Evolutionary conservation across 441 rosid species (phyloP).

Genomic region (Jatropha multifida): DNA sequence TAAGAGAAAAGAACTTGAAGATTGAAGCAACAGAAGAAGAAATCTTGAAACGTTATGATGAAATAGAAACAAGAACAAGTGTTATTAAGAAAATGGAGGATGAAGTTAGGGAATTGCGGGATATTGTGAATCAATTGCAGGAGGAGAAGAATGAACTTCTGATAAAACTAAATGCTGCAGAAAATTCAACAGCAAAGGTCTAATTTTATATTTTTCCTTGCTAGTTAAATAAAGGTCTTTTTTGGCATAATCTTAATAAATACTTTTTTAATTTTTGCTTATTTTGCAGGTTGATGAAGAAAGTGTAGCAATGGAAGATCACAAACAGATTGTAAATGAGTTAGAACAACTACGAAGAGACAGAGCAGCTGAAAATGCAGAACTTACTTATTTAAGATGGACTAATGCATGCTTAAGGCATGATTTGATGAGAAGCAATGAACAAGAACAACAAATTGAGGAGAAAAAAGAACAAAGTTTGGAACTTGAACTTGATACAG

Average conservation of each 20-base stretch:
- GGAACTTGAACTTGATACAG: constrained; percentile 33
- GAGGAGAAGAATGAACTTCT: constrained; percentile 42
- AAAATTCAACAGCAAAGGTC: constrained; percentile 36
- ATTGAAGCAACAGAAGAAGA: constrained; percentile 40
- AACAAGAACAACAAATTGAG: constrained; percentile 23
- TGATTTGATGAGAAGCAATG: constrained; percentile 42
- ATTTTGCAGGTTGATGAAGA: constrained; percentile 40
- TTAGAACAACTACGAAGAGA: constrained; percentile 48
- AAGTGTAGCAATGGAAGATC: constrained; percentile 36
- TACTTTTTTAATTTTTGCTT: neutral
- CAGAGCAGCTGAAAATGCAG: constrained; percentile 44
- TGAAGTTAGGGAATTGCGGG: constrained; percentile 38
- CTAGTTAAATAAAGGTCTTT: neutral
- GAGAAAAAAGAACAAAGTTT: constrained; percentile 19
- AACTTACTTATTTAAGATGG: constrained; percentile 65
- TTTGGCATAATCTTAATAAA: too few species aligned
- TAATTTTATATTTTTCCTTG: neutral
- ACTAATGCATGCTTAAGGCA: constrained; percentile 73
- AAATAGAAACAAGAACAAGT: constrained; percentile 30
- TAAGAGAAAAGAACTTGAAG: constrained; percentile 37
- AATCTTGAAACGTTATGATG: constrained; percentile 29
- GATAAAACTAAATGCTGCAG: constrained; percentile 27
- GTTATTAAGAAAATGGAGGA: constrained; percentile 42
- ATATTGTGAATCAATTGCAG: constrained; percentile 30
- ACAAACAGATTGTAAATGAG: constrained; percentile 39